These are phyloP conservation scores for Metroxylon sagu DNA, from an alignment of 176 grass and related monocot genomes.

Conservation along the genomic window DNA sequence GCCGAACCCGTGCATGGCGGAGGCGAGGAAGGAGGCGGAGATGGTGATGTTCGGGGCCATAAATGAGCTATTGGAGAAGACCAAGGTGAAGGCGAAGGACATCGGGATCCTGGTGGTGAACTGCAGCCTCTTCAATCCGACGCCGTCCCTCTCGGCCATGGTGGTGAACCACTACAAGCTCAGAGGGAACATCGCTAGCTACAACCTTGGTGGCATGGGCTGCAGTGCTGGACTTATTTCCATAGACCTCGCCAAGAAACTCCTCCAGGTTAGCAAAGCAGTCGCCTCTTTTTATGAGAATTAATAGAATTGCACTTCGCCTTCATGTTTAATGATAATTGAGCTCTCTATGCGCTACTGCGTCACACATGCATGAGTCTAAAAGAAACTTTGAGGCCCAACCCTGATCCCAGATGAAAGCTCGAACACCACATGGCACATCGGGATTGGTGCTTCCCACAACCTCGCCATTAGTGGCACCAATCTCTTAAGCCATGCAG, in stretches of 20 bases:
- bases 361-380: too few species aligned
- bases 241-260: slow-evolving; percentile 6
- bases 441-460: too few species aligned
- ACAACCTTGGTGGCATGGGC: slow-evolving; percentile 10
- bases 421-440: too few species aligned
- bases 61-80: slow-evolving; percentile 2
- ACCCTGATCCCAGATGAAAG: too few species aligned
- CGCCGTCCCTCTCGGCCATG: slow-evolving; percentile 7
- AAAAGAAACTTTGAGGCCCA: too few species aligned
- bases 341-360: too few species aligned
- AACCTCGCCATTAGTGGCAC: too few species aligned
- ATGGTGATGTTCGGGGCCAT: slow-evolving; percentile 15
- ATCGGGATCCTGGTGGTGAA: slow-evolving; percentile 7
- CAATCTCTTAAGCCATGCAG: too few species aligned
- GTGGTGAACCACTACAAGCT: slow-evolving; percentile 13
- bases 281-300: too few species aligned
- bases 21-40: slow-evolving; percentile 7
- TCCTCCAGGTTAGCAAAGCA: slow-evolving; percentile 8
- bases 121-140: slow-evolving; percentile 13
- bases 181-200: not conserved
- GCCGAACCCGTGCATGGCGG: not conserved
- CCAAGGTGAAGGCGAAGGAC: not conserved
- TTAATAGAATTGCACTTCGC: too few species aligned
- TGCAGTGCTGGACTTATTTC: slow-evolving; percentile 10
- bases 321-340: too few species aligned